Evolutionary conservation across 805 yeast genomes (phyloP).

Genomic region (Jamesozyma rosinii): DNA sequence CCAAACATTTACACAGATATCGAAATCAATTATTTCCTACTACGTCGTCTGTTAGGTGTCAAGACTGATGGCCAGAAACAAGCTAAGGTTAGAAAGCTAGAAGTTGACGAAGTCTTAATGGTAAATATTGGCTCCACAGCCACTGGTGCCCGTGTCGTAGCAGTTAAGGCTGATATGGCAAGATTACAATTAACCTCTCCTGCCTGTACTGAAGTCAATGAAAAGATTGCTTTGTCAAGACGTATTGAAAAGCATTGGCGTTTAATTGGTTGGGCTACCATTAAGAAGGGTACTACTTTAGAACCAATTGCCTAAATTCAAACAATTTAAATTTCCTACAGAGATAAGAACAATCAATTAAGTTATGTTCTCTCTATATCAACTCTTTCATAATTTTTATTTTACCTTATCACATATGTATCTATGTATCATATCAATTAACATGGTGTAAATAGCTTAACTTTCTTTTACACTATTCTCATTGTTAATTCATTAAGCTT

Average conservation of each 20-base stretch:
- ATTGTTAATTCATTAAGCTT: too few relatives aligned
- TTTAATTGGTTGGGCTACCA: constrained; percentile 99
- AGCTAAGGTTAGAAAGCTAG: constrained; percentile 92
- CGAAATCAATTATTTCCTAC: constrained; percentile 91
- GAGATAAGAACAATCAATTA: background rate
- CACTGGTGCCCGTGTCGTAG: constrained; percentile 97
- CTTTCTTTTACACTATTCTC: background rate
- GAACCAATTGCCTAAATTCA: constrained; percentile 48
- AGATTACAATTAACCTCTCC: constrained; percentile 93
- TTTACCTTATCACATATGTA: background rate
- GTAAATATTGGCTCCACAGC: constrained; percentile 99
- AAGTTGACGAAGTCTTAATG: constrained; percentile 92
- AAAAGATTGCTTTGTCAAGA: constrained; percentile 96
- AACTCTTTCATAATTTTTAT: background rate
- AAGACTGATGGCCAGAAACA: constrained; percentile 96
- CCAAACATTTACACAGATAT: constrained; percentile 96
- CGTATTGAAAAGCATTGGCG: constrained; percentile 99
- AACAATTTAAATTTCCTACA: background rate
- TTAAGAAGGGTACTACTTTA: constrained; percentile 83
- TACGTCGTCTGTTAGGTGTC: constrained; percentile 95
- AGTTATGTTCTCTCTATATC: background rate
- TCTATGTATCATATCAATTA: background rate
- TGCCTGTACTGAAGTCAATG: constrained; percentile 96
- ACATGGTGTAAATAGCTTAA: background rate
- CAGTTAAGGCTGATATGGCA: constrained; percentile 98